Evolutionary conservation across 2,329 filamentous ascomycete genomes (phyloP).

Genomic region (Alternaria infectoria): DNA sequence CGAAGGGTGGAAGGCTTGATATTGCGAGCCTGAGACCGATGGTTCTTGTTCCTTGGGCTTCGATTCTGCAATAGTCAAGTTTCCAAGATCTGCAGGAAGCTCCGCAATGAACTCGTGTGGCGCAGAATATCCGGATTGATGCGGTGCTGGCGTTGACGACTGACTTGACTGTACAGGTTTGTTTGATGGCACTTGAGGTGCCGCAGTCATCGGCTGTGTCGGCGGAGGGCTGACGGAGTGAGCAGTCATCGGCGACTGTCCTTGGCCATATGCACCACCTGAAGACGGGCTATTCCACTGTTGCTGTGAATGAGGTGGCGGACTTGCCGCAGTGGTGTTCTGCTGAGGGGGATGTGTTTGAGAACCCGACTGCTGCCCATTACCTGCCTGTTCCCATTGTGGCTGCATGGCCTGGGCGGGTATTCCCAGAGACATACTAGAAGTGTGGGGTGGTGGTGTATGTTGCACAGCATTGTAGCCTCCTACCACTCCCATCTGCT

Average conservation of each 20-base stretch:
- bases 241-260: conserved; percentile 12
- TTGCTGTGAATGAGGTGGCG: conserved; percentile 27
- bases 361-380: conserved; percentile 14
- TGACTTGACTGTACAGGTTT: conserved; percentile 15
- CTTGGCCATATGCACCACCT: conserved; percentile 16
- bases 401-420: conserved; percentile 13
- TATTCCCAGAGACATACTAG: conserved; percentile 15
- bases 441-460: conserved; percentile 16
- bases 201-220: conserved; percentile 14
- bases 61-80: conserved; percentile 25
- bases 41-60: conserved; percentile 14
- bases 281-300: conserved; percentile 33
- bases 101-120: conserved; percentile 43
- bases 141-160: conserved; percentile 18
- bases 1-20: conserved; percentile 39
- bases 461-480: conserved; percentile 8
- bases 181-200: conserved; percentile 16
- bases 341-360: conserved; percentile 17
- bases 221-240: conserved; percentile 27
- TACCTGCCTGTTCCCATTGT: conserved; percentile 10
- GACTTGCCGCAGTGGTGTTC: conserved; percentile 15
- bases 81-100: conserved; percentile 42
- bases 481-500: conserved; percentile 38
- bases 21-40: conserved; percentile 18
- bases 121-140: conserved; percentile 10